Conservation (phyloP, 768 basidiomycete species). For the Podaxis pistillaris region DNA sequence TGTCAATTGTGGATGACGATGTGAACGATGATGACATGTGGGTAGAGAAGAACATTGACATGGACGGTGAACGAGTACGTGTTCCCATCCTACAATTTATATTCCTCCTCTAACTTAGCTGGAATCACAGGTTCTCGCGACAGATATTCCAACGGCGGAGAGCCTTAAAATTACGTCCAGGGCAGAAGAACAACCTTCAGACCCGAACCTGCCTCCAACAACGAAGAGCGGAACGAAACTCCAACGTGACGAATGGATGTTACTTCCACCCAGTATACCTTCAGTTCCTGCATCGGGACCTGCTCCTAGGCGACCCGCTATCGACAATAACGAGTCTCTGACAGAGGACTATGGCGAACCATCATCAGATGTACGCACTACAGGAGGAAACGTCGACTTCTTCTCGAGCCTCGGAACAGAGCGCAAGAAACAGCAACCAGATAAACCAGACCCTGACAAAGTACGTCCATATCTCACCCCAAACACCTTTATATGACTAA, state of each 20-base stretch:
- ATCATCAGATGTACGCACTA: slow-evolving; percentile 41
- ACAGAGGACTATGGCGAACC: slow-evolving; percentile 67
- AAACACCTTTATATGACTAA: not conserved
- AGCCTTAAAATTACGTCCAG: slow-evolving; percentile 69
- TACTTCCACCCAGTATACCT: slow-evolving; percentile 42
- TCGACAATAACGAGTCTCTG: slow-evolving; percentile 44
- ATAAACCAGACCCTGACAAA: slow-evolving; percentile 70
- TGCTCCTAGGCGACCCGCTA: slow-evolving; percentile 22
- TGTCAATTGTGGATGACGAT: slow-evolving; percentile 69
- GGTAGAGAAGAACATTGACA: slow-evolving; percentile 85
- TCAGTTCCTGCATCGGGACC: slow-evolving; percentile 22
- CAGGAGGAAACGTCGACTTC: slow-evolving; percentile 74
- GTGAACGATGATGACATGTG: slow-evolving; percentile 74
- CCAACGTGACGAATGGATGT: slow-evolving; percentile 90
- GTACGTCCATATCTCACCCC: slow-evolving; percentile 33
- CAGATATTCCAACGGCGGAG: slow-evolving; percentile 75
- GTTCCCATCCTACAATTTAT: not conserved
- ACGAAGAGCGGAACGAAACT: slow-evolving; percentile 47
- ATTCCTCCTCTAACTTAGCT: slow-evolving; percentile 4
- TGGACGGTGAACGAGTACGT: slow-evolving; percentile 73
- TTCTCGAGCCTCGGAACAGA: slow-evolving; percentile 87
- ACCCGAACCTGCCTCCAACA: slow-evolving; percentile 47
- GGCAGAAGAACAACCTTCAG: slow-evolving; percentile 42
- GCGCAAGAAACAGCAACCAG: slow-evolving; percentile 61
- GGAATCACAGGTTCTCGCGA: slow-evolving; percentile 50